Percentiles rank a stretch among this genome's conserved stretches.
Conservation (phyloP, 345 rosid genomes). For the Hypericum perforatum region DNA sequence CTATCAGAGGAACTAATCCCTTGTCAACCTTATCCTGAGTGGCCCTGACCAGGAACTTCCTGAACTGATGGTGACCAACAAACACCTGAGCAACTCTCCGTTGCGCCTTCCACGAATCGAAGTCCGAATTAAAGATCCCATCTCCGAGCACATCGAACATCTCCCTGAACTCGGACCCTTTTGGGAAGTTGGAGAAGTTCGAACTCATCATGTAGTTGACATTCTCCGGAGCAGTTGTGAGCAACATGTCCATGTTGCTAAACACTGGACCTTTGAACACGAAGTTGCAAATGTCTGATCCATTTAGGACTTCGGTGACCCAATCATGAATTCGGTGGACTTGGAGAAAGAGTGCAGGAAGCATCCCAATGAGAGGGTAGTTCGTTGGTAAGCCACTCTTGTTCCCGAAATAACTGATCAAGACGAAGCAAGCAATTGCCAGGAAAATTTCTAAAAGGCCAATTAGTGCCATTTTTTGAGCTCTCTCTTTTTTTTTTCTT, state of each 20-base stretch:
- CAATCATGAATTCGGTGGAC: conserved; percentile 26
- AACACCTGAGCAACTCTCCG: too few species aligned
- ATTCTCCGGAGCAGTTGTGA: conserved; percentile 43
- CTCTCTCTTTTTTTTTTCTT: too few species aligned
- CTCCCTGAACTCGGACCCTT: too few species aligned
- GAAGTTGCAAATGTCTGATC: conserved; percentile 57
- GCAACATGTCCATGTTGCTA: conserved; percentile 16
- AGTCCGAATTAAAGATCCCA: too few species aligned
- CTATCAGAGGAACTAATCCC: too few species aligned
- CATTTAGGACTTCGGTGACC: conserved; percentile 47
- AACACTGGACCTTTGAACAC: conserved; percentile 60
- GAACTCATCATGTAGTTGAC: conserved; percentile 21
- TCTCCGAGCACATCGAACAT: too few species aligned
- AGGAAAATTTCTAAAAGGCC: conserved; percentile 6
- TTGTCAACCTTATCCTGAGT: too few species aligned
- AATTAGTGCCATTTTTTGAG: conserved; percentile 3
- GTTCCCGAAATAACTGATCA: not conserved
- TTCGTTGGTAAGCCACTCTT: not conserved
- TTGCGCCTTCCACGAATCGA: too few species aligned
- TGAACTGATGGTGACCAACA: too few species aligned
- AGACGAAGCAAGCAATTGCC: not conserved
- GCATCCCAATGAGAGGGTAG: conserved; percentile 14
- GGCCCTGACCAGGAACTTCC: too few species aligned
- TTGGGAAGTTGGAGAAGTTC: conserved; percentile 8
- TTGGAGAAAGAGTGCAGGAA: conserved; percentile 6